A percentile compares a stretch with the other conserved stretches of the same genome.
phyloP scores from a whole-genome alignment of 2,329 filamentous ascomycete species.

The Cryphonectria naterciae region DNA sequence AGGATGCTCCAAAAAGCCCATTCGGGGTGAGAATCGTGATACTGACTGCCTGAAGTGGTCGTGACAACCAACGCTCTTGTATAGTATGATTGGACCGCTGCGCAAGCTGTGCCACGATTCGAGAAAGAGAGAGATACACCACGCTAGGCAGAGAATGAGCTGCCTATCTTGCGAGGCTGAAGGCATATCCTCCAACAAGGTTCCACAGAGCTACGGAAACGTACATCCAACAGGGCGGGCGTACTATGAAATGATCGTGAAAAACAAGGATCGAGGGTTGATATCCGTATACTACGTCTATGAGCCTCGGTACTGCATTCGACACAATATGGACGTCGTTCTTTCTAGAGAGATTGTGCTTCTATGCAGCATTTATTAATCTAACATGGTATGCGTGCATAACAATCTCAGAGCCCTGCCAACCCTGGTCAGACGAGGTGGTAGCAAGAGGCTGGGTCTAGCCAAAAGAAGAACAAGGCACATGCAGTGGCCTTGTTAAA shows the following conservation, averaged over 20 bases:
- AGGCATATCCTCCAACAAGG: background rate
- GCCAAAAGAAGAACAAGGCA: background rate
- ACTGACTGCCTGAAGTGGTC: background rate
- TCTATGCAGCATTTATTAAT: background rate
- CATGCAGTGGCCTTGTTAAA: background rate
- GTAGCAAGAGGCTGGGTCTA: background rate
- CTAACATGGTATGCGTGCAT: background rate
- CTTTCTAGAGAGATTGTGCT: background rate
- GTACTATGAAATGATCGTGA: background rate
- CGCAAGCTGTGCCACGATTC: background rate
- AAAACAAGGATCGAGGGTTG: background rate
- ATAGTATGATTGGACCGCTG: background rate
- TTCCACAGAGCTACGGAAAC: too few species aligned
- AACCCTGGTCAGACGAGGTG: background rate
- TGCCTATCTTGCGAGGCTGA: background rate
- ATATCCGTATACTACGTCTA: background rate
- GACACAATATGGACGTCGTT: background rate
- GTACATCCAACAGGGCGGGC: background rate
- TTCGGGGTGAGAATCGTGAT: background rate
- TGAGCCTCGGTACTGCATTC: background rate
- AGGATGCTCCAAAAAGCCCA: background rate
- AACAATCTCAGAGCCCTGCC: background rate
- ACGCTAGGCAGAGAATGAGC: background rate
- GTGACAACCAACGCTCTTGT: background rate
- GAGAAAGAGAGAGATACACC: background rate